Percentiles rank a stretch among this genome's conserved stretches.
phyloP scores from a whole-genome alignment of 139 green algal genomes.

The Trebouxia sp. region DNA sequence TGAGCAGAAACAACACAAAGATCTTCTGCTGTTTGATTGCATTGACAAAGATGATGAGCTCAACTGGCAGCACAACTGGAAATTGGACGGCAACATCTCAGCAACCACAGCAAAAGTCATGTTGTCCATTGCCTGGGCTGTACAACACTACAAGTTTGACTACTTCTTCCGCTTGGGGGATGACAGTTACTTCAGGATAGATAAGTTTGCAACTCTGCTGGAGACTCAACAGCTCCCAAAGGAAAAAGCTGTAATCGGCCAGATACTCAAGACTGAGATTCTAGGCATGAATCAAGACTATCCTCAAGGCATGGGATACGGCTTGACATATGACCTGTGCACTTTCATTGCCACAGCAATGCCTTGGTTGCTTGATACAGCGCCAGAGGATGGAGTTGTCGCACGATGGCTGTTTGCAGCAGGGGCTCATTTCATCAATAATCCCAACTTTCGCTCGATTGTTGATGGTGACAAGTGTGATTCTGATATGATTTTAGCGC shows the following conservation, averaged over 20 bases:
- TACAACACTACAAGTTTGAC: conserved; percentile 3
- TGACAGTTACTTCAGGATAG: conserved; percentile 6
- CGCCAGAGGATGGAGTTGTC: neutral
- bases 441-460: neutral
- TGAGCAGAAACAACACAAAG: neutral
- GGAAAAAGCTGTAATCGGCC: neutral
- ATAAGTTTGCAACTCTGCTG: neutral
- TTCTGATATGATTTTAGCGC: neutral
- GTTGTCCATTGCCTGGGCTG: neutral
- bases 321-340: neutral
- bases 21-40: neutral
- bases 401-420: conserved; percentile 6
- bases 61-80: neutral
- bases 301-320: conserved; percentile 8
- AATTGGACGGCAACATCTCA: neutral
- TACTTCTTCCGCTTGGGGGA: neutral
- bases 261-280: neutral
- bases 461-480: neutral
- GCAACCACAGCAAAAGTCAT: conserved; percentile 9
- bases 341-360: neutral
- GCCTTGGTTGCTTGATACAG: neutral
- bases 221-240: neutral
- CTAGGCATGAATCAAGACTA: neutral
- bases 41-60: neutral
- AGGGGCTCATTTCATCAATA: neutral